phyloP scores from a whole-genome alignment of 108 stramenopile species.

The Cyclotella cryptica region DNA sequence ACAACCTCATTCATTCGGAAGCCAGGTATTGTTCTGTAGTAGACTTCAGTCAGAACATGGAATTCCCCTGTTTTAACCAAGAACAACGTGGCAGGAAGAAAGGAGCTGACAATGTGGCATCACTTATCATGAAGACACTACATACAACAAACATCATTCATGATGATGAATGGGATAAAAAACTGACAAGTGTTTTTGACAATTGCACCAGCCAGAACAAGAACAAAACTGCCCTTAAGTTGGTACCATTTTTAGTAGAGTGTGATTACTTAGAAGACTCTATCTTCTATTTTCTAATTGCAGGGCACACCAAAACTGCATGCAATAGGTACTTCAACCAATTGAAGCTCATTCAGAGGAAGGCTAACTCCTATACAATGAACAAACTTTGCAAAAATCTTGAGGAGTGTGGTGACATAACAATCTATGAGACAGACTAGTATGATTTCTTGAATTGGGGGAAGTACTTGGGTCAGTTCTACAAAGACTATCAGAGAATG shows the following conservation, averaged over 20 bases:
- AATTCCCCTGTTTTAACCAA: not conserved
- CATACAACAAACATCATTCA: not conserved
- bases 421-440: too few species aligned
- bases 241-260: not conserved
- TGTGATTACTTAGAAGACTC: not conserved
- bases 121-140: not conserved
- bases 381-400: too few species aligned
- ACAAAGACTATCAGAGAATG: too few species aligned
- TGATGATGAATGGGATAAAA: not conserved
- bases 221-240: not conserved
- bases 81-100: not conserved
- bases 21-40: not conserved
- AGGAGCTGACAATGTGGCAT: not conserved
- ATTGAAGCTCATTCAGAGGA: too few species aligned
- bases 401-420: too few species aligned
- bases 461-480: too few species aligned
- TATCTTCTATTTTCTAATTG: not conserved
- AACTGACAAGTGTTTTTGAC: not conserved
- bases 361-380: too few species aligned
- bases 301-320: not conserved
- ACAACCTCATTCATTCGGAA: not conserved
- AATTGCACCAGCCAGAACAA: not conserved
- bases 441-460: too few species aligned
- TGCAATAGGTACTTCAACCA: too few species aligned
- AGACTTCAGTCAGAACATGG: constrained; percentile 8